These are phyloP conservation scores for Alternaria sp. DNA, from an alignment of 2,329 filamentous ascomycete species.

Conservation along the genomic window DNA sequence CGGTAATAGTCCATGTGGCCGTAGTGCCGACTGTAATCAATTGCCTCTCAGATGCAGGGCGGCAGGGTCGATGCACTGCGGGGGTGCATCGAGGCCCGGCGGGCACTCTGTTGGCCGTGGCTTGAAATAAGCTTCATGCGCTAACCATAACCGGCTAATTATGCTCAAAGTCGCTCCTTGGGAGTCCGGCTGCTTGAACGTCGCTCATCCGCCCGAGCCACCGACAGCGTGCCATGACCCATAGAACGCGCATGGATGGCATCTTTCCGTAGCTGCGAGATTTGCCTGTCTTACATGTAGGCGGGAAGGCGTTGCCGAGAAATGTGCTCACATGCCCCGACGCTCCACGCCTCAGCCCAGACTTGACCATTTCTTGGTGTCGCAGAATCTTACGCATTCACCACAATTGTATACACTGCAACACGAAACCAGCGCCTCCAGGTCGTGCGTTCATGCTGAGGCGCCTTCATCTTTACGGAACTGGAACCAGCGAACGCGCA, in stretches of 20 bases:
- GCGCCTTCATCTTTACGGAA: constrained; percentile 6
- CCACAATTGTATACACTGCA: constrained; percentile 21
- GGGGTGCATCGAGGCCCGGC: constrained; percentile 12
- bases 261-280: constrained; percentile 10
- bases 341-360: constrained; percentile 43
- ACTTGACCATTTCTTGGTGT: constrained; percentile 40
- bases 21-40: constrained; percentile 10
- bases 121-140: constrained; percentile 19
- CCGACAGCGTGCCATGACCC: constrained; percentile 5
- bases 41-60: constrained; percentile 15
- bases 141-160: constrained; percentile 34
- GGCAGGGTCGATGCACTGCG: constrained; percentile 14
- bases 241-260: constrained; percentile 12
- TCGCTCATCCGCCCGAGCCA: constrained; percentile 9
- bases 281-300: neutral
- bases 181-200: constrained; percentile 19
- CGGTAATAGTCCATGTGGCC: constrained; percentile 20
- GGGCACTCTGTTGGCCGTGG: constrained; percentile 15
- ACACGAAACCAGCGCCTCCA: constrained; percentile 12
- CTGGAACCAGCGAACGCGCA: constrained; percentile 23
- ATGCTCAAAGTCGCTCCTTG: constrained; percentile 38
- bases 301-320: neutral
- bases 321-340: constrained; percentile 20
- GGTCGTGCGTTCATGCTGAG: constrained; percentile 40
- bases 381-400: constrained; percentile 40